Conservation (phyloP, 345 rosid genomes). For the Barbarea vulgaris region DNA sequence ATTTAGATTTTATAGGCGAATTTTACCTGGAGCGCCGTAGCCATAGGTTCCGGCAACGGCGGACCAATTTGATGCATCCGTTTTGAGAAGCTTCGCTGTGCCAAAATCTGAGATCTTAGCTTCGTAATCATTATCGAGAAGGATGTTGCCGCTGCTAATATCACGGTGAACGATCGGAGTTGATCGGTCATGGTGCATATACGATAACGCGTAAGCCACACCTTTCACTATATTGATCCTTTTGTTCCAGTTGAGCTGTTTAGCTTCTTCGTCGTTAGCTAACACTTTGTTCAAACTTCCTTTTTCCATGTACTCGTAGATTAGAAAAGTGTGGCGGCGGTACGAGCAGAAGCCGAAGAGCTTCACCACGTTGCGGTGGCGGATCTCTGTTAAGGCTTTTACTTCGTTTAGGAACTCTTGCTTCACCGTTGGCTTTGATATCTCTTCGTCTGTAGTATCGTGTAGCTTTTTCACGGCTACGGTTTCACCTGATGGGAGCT, state of each 20-base stretch:
- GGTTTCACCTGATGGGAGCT: background rate
- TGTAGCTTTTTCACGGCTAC: slow-evolving; percentile 43
- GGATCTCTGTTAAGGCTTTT: slow-evolving; percentile 33
- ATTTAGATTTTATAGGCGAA: background rate
- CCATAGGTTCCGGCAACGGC: slow-evolving; percentile 45
- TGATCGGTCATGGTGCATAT: slow-evolving; percentile 46
- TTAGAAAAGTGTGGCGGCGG: slow-evolving; percentile 26
- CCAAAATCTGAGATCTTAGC: slow-evolving; percentile 47
- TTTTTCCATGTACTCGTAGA: slow-evolving; percentile 39
- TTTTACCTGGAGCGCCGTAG: slow-evolving; percentile 48
- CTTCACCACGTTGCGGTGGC: slow-evolving; percentile 47
- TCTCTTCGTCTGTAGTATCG: slow-evolving; percentile 10
- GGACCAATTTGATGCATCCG: slow-evolving; percentile 36
- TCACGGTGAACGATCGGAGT: slow-evolving; percentile 45
- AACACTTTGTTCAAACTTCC: slow-evolving; percentile 39
- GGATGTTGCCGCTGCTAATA: slow-evolving; percentile 42
- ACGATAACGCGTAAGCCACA: slow-evolving; percentile 45
- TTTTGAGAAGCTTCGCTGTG: slow-evolving; percentile 40
- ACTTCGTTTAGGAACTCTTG: slow-evolving; percentile 41
- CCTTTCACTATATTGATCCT: slow-evolving; percentile 42
- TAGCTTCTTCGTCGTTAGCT: slow-evolving; percentile 17
- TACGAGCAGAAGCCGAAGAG: slow-evolving; percentile 42
- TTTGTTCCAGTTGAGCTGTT: slow-evolving; percentile 32
- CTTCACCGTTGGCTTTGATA: slow-evolving; percentile 13
- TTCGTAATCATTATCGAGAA: slow-evolving; percentile 38